Conservation (phyloP, 2,329 filamentous ascomycete species). For the Neocatenulostroma microsporum region DNA sequence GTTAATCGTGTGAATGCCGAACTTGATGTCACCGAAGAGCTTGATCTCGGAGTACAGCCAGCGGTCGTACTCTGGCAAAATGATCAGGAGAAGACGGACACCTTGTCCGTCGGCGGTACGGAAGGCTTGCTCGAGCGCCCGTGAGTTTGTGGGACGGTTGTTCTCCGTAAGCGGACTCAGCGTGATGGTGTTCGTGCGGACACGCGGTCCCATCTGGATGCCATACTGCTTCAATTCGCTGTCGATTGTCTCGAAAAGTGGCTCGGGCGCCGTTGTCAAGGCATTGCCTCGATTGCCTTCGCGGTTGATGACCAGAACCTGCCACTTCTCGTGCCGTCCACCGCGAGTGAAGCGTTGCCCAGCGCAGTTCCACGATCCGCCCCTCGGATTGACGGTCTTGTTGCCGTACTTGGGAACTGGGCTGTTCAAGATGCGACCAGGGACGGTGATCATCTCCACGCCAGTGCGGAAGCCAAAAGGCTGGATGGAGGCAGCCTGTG, state of each 20-base stretch:
- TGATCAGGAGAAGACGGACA: constrained; percentile 50
- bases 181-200: constrained; percentile 5
- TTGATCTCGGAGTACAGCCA: constrained; percentile 61
- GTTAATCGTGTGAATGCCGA: constrained; percentile 63
- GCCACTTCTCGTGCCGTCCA: constrained; percentile 46
- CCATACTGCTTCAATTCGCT: constrained; percentile 19
- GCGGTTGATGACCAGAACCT: constrained; percentile 19
- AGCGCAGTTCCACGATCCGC: constrained; percentile 28
- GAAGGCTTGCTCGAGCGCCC: constrained; percentile 16
- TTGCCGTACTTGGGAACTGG: constrained; percentile 54
- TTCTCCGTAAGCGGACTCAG: constrained; percentile 11
- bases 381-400: constrained; percentile 11
- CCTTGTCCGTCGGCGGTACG: constrained; percentile 11
- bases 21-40: constrained; percentile 54
- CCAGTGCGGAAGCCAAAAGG: constrained; percentile 58
- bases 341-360: constrained; percentile 51
- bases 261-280: constrained; percentile 8
- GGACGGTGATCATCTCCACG: constrained; percentile 60
- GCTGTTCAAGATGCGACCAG: constrained; percentile 57
- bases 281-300: constrained; percentile 12
- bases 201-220: constrained; percentile 19
- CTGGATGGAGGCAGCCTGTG: constrained; percentile 14
- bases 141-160: constrained; percentile 21
- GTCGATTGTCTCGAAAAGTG: constrained; percentile 14
- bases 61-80: constrained; percentile 48